phyloP scores from a whole-genome alignment of 108 stramenopile species.

The Seminavis robusta region DNA sequence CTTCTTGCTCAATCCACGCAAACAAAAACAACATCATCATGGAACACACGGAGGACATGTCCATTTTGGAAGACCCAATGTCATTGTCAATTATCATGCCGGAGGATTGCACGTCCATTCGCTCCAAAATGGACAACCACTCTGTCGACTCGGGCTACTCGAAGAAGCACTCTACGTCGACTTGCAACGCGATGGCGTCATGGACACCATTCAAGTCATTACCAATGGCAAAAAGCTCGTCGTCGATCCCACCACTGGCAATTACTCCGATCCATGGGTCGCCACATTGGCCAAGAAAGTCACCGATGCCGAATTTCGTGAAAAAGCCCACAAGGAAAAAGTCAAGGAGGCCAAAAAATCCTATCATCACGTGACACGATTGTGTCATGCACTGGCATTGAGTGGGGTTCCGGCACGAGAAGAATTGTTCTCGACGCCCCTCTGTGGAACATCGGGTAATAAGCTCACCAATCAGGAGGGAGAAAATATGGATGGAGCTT shows the following conservation, averaged over 20 bases:
- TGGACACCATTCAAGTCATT: conserved; percentile 67
- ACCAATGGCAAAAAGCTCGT: not conserved
- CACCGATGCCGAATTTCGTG: not conserved
- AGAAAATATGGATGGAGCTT: not conserved
- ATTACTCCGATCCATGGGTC: conserved; percentile 21
- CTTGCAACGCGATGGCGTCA: conserved; percentile 68
- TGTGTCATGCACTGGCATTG: conserved; percentile 70
- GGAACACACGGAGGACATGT: not conserved
- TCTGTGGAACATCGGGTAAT: conserved; percentile 41
- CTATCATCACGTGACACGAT: not conserved
- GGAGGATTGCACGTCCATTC: conserved; percentile 77
- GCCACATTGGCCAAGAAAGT: conserved; percentile 10
- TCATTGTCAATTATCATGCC: conserved; percentile 51
- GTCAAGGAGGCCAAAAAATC: not conserved
- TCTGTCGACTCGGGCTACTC: conserved; percentile 71
- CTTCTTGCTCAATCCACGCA: not conserved
- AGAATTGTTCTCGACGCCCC: conserved; percentile 71
- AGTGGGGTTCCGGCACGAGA: conserved; percentile 75
- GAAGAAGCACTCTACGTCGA: conserved; percentile 77
- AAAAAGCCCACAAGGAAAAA: conserved; percentile 7
- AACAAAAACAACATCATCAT: conserved; percentile 8
- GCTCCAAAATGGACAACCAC: conserved; percentile 68
- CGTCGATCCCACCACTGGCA: not conserved
- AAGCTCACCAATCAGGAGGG: conserved; percentile 14
- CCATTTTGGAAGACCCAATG: conserved; percentile 68